These are phyloP conservation scores for Rhododendron mucronatum DNA, from an alignment of 148 eudicot species.

Conservation along the genomic window DNA sequence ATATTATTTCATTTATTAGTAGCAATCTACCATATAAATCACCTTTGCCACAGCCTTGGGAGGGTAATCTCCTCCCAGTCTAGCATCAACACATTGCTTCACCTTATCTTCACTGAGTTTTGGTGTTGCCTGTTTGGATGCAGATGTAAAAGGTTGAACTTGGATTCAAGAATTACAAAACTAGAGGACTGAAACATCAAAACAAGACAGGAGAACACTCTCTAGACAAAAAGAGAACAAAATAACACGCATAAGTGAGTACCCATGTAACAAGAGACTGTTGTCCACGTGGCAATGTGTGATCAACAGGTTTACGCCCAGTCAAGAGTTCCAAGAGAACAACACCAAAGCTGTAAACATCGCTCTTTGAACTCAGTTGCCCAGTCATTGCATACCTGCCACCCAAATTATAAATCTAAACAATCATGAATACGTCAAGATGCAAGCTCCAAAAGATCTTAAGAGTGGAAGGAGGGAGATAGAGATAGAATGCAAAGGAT, in stretches of 20 bases:
- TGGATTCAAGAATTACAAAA: not conserved
- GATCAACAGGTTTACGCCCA: constrained; percentile 84
- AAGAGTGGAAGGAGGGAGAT: not conserved
- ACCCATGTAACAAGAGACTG: constrained; percentile 90
- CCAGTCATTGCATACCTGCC: constrained; percentile 88
- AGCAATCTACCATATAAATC: not conserved
- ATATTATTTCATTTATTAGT: not conserved
- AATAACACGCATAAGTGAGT: not conserved
- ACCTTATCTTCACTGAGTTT: constrained; percentile 81
- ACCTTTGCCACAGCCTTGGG: constrained; percentile 83
- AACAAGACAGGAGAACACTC: not conserved
- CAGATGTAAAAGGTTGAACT: not conserved
- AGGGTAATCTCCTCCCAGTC: constrained; percentile 59
- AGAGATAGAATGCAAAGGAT: not conserved
- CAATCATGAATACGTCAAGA: not conserved
- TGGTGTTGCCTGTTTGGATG: constrained; percentile 57
- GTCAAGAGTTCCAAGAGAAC: constrained; percentile 79
- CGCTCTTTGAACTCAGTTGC: constrained; percentile 72
- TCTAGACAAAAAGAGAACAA: not conserved
- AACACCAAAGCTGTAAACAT: constrained; percentile 81
- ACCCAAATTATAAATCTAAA: not conserved
- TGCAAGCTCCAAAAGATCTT: not conserved
- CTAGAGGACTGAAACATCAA: not conserved
- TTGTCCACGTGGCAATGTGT: constrained; percentile 78
- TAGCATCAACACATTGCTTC: constrained; percentile 65